Evolutionary conservation across 306 rosid genomes (phyloP).

Genomic region (Cucurbita ficifolia): DNA sequence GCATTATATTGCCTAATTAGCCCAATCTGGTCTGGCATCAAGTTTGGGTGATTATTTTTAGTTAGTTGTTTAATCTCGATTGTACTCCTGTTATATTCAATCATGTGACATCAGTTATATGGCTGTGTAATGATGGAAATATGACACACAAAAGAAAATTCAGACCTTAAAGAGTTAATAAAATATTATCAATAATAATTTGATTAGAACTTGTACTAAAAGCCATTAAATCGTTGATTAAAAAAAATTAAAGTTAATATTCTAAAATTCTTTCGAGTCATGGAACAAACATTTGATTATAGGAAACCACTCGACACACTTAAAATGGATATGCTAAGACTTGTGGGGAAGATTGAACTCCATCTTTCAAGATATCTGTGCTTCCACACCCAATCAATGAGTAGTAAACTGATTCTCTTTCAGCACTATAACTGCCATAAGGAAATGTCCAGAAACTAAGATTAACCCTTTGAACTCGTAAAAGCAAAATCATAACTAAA

Average conservation of each 20-base stretch:
- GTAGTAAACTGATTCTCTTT: slow-evolving; percentile 1
- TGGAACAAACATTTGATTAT: background rate
- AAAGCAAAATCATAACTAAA: background rate
- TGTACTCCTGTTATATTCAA: background rate
- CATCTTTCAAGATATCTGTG: background rate
- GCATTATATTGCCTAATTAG: background rate
- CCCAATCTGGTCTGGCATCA: background rate
- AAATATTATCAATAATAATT: background rate
- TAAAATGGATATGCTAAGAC: slow-evolving; percentile 1
- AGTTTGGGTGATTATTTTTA: background rate
- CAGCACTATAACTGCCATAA: slow-evolving; percentile 2
- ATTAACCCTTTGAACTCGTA: background rate
- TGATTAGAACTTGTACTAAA: background rate
- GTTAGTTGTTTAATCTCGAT: background rate
- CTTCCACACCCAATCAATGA: background rate
- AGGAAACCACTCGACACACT: background rate
- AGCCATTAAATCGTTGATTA: background rate
- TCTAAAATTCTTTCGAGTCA: background rate
- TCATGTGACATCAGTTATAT: background rate
- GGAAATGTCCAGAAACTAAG: slow-evolving; percentile 1
- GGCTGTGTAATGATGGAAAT: background rate
- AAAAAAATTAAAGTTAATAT: background rate
- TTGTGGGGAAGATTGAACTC: background rate
- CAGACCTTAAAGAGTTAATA: background rate
- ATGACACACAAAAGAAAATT: background rate